These are phyloP conservation scores for Penicillium goetzii DNA, from an alignment of 495 filamentous ascomycete species.

Conservation along the genomic window DNA sequence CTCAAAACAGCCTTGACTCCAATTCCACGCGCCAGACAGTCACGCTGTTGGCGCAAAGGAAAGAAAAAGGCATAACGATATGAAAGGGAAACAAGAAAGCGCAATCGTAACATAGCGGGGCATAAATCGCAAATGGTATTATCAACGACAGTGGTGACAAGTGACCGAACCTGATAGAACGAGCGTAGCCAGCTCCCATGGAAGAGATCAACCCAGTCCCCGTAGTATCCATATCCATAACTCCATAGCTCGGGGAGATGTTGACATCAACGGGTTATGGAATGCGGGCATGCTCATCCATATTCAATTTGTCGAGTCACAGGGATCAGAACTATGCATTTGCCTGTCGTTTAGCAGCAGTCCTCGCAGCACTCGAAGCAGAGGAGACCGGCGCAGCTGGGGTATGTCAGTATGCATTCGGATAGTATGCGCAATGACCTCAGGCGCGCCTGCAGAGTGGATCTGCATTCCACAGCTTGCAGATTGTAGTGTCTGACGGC, in stretches of 20 bases:
- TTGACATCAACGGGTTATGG: not conserved
- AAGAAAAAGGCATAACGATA: not conserved
- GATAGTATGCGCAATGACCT: not conserved
- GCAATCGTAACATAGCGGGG: not conserved
- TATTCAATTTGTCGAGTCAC: not conserved
- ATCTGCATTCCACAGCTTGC: not conserved
- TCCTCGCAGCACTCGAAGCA: constrained; percentile 49
- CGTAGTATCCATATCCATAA: not conserved
- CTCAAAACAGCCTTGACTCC: constrained; percentile 1
- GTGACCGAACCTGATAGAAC: not conserved
- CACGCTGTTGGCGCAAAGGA: not conserved
- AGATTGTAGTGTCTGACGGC: not conserved
- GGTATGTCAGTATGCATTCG: constrained; percentile 11
- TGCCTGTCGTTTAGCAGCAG: constrained; percentile 28
- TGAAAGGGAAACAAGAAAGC: not conserved
- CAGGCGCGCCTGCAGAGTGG: not conserved
- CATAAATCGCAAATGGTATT: not conserved
- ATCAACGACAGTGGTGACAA: not conserved
- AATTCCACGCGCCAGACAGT: not conserved
- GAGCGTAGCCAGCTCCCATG: not conserved
- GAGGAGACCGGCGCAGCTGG: constrained; percentile 47
- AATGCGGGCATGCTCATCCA: not conserved
- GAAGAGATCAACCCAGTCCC: not conserved
- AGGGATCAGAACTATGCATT: not conserved
- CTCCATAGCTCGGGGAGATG: not conserved